A percentile compares a stretch with the other conserved stretches of the same genome.
Conservation (phyloP, 2,329 filamentous ascomycete genomes). For the Scedosporium aurantiacum region DNA sequence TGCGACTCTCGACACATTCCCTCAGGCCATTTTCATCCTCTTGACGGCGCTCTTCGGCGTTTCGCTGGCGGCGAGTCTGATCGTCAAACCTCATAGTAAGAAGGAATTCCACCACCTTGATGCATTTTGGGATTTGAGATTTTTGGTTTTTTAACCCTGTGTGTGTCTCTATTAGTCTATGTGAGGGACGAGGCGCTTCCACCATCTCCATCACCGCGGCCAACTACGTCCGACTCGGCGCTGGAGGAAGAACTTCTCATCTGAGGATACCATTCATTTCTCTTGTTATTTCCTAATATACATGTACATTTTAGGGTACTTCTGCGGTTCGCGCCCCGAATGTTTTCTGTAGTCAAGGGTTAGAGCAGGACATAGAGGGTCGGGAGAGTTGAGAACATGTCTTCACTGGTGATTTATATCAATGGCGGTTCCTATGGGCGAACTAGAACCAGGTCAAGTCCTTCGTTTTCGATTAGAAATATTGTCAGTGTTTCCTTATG, state of each 20-base stretch:
- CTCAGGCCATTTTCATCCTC: conserved; percentile 75
- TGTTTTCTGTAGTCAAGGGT: background rate
- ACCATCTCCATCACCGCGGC: background rate
- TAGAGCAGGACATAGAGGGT: background rate
- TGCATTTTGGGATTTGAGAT: background rate
- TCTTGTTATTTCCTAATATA: background rate
- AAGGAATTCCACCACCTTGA: background rate
- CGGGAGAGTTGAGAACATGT: background rate
- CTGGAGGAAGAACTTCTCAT: conserved; percentile 7
- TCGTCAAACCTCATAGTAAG: conserved; percentile 66
- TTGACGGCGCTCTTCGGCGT: conserved; percentile 55
- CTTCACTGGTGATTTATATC: background rate
- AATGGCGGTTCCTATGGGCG: background rate
- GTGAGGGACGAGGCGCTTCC: background rate
- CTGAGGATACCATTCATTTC: background rate
- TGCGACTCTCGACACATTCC: conserved; percentile 63
- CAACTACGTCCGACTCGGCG: background rate
- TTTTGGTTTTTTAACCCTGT: too few relatives aligned
- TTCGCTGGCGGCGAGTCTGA: conserved; percentile 55
- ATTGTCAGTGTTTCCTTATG: too few relatives aligned
- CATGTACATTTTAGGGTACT: background rate
- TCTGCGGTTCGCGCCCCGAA: too few relatives aligned
- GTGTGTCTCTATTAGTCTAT: background rate
- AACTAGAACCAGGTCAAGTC: too few relatives aligned
- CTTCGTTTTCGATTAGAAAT: too few relatives aligned